Base-by-base conservation (phyloP, 208 protist genomes). In the Trypanosoma congolense region DNA sequence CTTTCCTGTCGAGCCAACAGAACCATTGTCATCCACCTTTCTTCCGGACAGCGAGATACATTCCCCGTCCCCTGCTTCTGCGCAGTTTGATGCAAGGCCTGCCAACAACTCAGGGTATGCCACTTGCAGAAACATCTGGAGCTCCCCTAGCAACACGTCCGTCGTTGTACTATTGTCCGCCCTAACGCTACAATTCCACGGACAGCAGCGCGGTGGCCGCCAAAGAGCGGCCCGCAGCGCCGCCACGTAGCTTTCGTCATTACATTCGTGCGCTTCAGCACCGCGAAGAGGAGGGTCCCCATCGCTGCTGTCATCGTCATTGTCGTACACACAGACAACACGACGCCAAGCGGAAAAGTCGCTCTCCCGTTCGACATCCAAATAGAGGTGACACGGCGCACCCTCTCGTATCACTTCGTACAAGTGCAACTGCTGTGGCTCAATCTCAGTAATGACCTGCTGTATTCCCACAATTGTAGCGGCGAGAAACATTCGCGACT, bases 341-440 rank as follows among this genome's bases (percentile, higher is more conserved):
- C 46, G 19, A 25, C 43, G 56, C 38, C 47, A 60, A 4, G 45
- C 67, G 5, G 57, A 56, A 44, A 63, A 66, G 47, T 93, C 65
- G 2, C 14, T 43, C 22, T 80, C 78, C 9, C 80, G 61, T 52
- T 94, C 87, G n/a, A 94, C 81, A 58, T 94, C 87, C n/a, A 94
- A 72, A 60, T 88, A 94, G 18, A 91, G 47, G 48, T 88, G 83
- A 51, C 87, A 94, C 1, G 76, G 76, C 3, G 46, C 22, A 2
- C 59, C 61, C 36, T 82, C 87, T 22, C 87, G 80, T 48, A 94
- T 83, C 36, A 94, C 73, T 49, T 94, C 87, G 67, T 94, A 94
- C 25, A 94, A 50, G 55, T 93, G 87, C 35, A 77, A 71, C 63
- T 90, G 80, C 4, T 45, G 35, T 0, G 80, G 42, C 18, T 73